phyloP scores from a whole-genome alignment of 352 stramenopile genomes.

The Phytophthora aleatoria region DNA sequence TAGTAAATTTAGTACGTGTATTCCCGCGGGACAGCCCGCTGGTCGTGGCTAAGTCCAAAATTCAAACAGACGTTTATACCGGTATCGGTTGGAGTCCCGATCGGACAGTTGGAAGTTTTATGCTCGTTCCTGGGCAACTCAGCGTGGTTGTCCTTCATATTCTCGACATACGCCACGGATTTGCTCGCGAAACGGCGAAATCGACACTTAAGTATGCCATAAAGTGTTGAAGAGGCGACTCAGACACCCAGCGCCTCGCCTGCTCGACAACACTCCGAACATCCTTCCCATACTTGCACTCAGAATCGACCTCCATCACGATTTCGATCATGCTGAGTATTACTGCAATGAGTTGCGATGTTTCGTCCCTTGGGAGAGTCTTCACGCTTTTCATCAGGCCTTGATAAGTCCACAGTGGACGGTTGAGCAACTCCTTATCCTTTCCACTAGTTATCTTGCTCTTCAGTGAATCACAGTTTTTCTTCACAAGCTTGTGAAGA shows the following conservation, averaged over 20 bases:
- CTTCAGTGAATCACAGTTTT: neutral
- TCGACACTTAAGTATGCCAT: neutral
- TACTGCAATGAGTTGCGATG: neutral
- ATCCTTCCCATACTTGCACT: neutral
- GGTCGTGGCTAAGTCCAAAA: too few relatives aligned
- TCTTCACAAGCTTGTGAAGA: neutral
- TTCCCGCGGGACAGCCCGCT: too few relatives aligned
- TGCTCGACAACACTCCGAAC: neutral
- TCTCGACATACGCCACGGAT: neutral
- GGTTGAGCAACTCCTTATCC: neutral
- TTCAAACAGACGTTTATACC: too few relatives aligned
- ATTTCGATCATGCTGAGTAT: constrained; percentile 3
- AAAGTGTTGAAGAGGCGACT: neutral
- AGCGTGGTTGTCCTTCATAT: neutral
- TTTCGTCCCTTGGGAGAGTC: neutral
- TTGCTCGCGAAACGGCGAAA: neutral
- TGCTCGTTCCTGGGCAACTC: neutral
- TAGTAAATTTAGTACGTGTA: too few relatives aligned
- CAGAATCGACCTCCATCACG: neutral
- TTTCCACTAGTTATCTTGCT: neutral
- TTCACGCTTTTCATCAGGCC: neutral
- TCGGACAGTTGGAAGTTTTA: too few relatives aligned
- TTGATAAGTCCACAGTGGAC: constrained; percentile 4
- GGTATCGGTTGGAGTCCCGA: too few relatives aligned
- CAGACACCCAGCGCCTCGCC: neutral